Percentiles rank a stretch among this genome's conserved stretches.
phyloP scores from a whole-genome alignment of 306 rosid species.

The Malus sieversii region DNA sequence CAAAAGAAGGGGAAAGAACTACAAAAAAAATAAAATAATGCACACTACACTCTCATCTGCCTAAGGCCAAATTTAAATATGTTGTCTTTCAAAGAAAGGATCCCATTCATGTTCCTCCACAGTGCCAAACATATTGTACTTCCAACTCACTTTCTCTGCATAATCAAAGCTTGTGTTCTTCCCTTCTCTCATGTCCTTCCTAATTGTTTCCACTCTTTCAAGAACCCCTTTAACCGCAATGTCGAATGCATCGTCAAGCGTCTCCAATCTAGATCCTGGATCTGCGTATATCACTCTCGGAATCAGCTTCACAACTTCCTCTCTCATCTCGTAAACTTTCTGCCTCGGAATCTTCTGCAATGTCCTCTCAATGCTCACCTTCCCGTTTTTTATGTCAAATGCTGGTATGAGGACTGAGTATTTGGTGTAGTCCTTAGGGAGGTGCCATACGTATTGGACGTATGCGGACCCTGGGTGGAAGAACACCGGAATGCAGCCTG shows the following conservation, averaged over 20 bases:
- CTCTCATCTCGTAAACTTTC: conserved; percentile 28
- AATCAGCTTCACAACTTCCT: conserved; percentile 27
- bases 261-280: conserved; percentile 24
- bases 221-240: conserved; percentile 30
- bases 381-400: conserved; percentile 13
- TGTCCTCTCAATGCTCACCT: conserved; percentile 20
- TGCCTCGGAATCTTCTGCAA: conserved; percentile 16
- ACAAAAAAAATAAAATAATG: neutral
- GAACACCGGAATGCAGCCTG: conserved; percentile 48
- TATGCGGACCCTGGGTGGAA: conserved; percentile 46
- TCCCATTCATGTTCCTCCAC: conserved; percentile 30
- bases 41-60: neutral
- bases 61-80: neutral
- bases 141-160: conserved; percentile 27
- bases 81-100: conserved; percentile 1
- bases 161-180: conserved; percentile 19
- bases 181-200: conserved; percentile 23
- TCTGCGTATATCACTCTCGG: conserved; percentile 32
- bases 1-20: neutral
- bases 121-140: conserved; percentile 23
- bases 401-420: conserved; percentile 30
- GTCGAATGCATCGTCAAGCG: conserved; percentile 42
- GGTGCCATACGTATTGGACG: conserved; percentile 38
- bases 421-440: conserved; percentile 24
- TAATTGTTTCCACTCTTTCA: conserved; percentile 23